Percentiles rank a stretch among this genome's conserved stretches.
phyloP scores from a whole-genome alignment of 306 rosid species.

The Alnus rubra region DNA sequence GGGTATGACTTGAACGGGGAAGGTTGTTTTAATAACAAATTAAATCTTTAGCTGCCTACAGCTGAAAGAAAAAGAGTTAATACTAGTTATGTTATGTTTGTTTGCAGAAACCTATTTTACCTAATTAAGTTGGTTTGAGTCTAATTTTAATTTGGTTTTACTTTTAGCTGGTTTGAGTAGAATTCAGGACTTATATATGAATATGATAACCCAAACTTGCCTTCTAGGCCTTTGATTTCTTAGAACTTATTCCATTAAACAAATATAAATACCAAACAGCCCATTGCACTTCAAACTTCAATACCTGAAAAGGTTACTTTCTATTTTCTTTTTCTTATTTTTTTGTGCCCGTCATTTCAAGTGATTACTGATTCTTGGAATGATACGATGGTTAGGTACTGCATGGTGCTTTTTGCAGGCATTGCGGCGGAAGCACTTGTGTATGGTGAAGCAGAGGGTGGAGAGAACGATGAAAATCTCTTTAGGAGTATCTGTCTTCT shows the following conservation, averaged over 20 bases:
- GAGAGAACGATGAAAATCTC: conserved; percentile 95
- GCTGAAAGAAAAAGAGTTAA: not conserved
- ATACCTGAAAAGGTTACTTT: not conserved
- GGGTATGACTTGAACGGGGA: conserved; percentile 25
- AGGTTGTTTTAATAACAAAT: conserved; percentile 9
- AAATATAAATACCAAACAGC: not conserved
- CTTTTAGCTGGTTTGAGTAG: not conserved
- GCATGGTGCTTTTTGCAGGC: conserved; percentile 97
- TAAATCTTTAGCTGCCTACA: not conserved
- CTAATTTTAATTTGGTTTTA: conserved; percentile 1
- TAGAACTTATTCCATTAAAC: not conserved
- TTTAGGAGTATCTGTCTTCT: conserved; percentile 76
- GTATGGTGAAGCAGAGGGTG: conserved; percentile 97
- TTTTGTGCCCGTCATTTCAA: conserved; percentile 8
- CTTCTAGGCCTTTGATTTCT: not conserved
- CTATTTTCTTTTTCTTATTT: not conserved
- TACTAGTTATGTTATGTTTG: not conserved
- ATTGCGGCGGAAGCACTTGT: conserved; percentile 96
- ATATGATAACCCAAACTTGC: not conserved
- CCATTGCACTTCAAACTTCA: not conserved
- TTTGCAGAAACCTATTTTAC: not conserved
- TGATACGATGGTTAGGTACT: conserved; percentile 62
- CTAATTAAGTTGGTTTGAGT: conserved; percentile 3
- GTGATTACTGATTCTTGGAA: conserved; percentile 23
- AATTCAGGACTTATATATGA: not conserved